These are phyloP conservation scores for Sclerotinia glacialis DNA, from an alignment of 2,329 filamentous ascomycete genomes.

Conservation along the genomic window DNA sequence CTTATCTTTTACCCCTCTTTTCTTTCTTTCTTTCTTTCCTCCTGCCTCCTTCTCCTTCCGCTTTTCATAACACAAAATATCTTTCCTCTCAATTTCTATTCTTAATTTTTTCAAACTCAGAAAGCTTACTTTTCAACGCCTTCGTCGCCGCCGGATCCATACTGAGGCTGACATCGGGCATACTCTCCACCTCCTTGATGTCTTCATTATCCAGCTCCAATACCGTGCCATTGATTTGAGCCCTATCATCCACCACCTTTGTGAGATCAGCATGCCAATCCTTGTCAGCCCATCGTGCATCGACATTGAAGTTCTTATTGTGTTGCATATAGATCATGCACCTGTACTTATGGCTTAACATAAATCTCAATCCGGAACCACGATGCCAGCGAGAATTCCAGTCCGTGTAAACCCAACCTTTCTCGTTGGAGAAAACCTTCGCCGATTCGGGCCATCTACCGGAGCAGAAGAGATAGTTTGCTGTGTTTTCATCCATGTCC, in stretches of 20 bases:
- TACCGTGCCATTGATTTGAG: not conserved
- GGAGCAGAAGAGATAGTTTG: conserved; percentile 2
- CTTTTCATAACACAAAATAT: too few relatives aligned
- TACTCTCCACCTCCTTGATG: not conserved
- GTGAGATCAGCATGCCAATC: not conserved
- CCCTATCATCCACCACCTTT: not conserved
- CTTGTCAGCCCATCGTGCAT: not conserved
- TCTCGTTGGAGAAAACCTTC: not conserved
- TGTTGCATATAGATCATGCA: not conserved
- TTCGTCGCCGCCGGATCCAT: not conserved
- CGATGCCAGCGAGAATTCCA: not conserved
- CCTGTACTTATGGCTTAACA: not conserved
- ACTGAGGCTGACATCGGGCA: not conserved
- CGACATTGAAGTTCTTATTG: not conserved
- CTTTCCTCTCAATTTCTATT: not conserved
- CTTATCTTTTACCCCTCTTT: too few relatives aligned
- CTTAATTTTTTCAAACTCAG: not conserved
- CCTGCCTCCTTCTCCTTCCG: too few relatives aligned
- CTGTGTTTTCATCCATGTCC: not conserved
- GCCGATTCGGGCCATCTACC: not conserved
- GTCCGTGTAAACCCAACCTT: not conserved
- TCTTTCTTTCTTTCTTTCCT: too few relatives aligned
- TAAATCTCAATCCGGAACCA: not conserved
- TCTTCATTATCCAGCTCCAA: not conserved
- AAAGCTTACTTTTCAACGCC: not conserved